Base-by-base conservation (phyloP, 139 green algal genomes). In the Haematococcus lacustris region DNA sequence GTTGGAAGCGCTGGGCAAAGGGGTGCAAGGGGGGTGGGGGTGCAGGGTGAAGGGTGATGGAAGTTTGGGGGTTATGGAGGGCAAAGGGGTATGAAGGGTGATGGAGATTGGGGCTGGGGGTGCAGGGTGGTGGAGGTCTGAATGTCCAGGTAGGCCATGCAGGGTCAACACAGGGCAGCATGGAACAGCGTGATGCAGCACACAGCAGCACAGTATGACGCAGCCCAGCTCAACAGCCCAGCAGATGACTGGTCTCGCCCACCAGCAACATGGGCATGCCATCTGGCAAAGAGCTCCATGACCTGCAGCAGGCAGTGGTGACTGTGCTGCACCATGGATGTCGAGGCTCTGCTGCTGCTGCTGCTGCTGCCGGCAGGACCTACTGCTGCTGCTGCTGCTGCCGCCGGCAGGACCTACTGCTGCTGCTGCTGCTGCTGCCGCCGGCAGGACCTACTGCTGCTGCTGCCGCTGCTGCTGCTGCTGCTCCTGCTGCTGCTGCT, bases 401-500 rank as follows among this genome's bases (percentile, higher is more conserved):
- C n/a, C 21, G 17, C n/a, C 17, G 26, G 26, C 25, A 35, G 26
- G 17, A 64, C 57, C 4, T 13, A 26, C 13, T 32, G 9, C 57
- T 35, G 17, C 25, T 30, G 23, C 21, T 33, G 4, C 25, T 53
- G 63, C 6, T 51, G 38, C 6, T 6, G 3, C 38, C 51, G 7
- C 34, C 51, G 5, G 21, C 34, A 33, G 3, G 38, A 33, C 26
- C 6, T 50, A 41, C 34, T 28, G 32, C 9, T 41, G 4, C 26
- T 40, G 26, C 33, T 41, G 32, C n/a, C n/a, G 26, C n/a, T 41
- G n/a, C 5, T 26, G 13, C 23, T 23, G 73, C 7, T 68, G 88
- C 51, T 80, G 76, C 7, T 87, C 80, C 63, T 76, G 89, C 35
- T 96, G 89, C 89, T 77, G 84, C 6, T 93, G 88, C 68, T 86